Percentiles rank a stretch among this genome's conserved stretches.
phyloP scores from a whole-genome alignment of 352 stramenopile species.

The Phytophthora tubulina region DNA sequence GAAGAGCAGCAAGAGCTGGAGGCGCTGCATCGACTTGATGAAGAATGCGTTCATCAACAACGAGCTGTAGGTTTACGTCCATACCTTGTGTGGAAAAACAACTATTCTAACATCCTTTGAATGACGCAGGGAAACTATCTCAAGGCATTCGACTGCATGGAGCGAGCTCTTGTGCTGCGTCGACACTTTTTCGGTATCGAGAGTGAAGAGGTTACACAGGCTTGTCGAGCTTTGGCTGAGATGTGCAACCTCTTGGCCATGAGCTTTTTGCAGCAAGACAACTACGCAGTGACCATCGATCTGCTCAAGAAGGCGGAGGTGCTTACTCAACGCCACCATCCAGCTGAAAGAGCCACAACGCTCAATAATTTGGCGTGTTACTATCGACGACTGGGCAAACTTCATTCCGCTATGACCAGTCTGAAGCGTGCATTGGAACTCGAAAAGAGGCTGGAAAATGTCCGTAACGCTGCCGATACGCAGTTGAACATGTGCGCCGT shows the following conservation, averaged over 20 bases:
- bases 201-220: slow-evolving; percentile 83
- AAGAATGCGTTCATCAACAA: slow-evolving; percentile 91
- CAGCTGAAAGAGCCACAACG: slow-evolving; percentile 86
- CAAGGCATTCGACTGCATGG: slow-evolving; percentile 93
- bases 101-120: background rate
- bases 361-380: slow-evolving; percentile 96
- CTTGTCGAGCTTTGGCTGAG: slow-evolving; percentile 91
- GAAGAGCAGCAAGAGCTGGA: slow-evolving; percentile 86
- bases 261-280: slow-evolving; percentile 95
- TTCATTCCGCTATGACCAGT: slow-evolving; percentile 92
- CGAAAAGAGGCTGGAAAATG: slow-evolving; percentile 76
- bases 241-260: slow-evolving; percentile 96
- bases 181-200: slow-evolving; percentile 94
- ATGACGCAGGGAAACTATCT: slow-evolving; percentile 88
- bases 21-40: slow-evolving; percentile 90
- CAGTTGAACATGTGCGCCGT: slow-evolving; percentile 95
- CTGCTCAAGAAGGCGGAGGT: slow-evolving; percentile 95
- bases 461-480: slow-evolving; percentile 91
- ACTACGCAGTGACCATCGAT: slow-evolving; percentile 92
- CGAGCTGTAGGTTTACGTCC: slow-evolving; percentile 52
- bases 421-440: slow-evolving; percentile 92
- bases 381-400: slow-evolving; percentile 89
- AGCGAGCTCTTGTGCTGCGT: slow-evolving; percentile 90
- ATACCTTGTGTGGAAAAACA: background rate
- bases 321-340: slow-evolving; percentile 84